Base-by-base conservation (phyloP, 1,284 basidiomycete species). In the Xerocomus cyaneibrunnescens region DNA sequence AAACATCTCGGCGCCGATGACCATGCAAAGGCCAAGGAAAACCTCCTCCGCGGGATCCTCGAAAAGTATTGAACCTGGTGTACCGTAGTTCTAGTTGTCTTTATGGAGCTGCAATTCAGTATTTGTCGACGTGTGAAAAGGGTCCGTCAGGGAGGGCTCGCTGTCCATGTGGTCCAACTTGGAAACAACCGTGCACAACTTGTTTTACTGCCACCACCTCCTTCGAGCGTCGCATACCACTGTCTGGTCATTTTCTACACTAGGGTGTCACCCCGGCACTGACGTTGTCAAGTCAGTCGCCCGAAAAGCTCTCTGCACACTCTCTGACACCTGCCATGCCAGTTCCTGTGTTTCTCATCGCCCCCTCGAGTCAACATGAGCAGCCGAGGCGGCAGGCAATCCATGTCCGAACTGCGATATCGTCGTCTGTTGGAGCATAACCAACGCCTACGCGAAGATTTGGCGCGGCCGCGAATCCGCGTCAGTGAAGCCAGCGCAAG, bases 351-450 rank as follows among this genome's bases (percentile, higher is more conserved):
- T 56, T 54, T 47, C 39, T 27, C 43, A 23, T 46, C 39, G n/a
- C n/a, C 40, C 41, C 23, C 3, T 36, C 38, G 19, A 49, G 47
- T 30, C 62, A 66, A 53, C 64, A 91, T 84, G 83, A 83, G 78
- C 67, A 70, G 72, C 52, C 76, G 83, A 58, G 79, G 78, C 35
- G 81, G 81, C 61, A 83, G 83, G 74, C 89, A 91, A 76, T 88
- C 89, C 62, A 96, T 98, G 93, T 91, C 90, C 48, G 95, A 98
- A 81, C 85, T 98, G 67, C 97, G 96, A 81, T 86, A 98, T 58
- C 84, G 95, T 43, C 79, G 95, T 51, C 76, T 98, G 60, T 85
- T 87, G 55, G 95, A 98, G 76, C 94, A 98, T 74, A 98, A 98
- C 68, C 85, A 89, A 68, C 80, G 95, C 54, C 74, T 98, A 61